phyloP scores from a whole-genome alignment of 352 stramenopile genomes.

The Phytophthora pseudosyringae region DNA sequence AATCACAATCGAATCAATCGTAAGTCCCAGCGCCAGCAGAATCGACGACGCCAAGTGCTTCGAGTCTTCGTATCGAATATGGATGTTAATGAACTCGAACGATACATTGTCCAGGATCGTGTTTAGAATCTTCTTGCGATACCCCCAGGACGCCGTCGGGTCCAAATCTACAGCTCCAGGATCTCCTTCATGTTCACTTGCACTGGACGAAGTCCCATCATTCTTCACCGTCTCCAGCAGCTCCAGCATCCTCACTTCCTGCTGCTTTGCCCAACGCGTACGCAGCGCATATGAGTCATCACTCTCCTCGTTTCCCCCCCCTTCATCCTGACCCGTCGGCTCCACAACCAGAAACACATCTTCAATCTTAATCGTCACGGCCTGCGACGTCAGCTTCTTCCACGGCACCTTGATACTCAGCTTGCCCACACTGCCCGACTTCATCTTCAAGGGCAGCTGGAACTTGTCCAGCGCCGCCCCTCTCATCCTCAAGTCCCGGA shows the following conservation, averaged over 20 bases:
- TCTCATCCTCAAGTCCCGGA: slow-evolving; percentile 78
- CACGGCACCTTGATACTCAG: slow-evolving; percentile 86
- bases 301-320: slow-evolving; percentile 32
- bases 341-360: slow-evolving; percentile 81
- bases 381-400: slow-evolving; percentile 83
- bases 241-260: slow-evolving; percentile 81
- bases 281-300: slow-evolving; percentile 68
- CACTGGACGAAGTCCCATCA: slow-evolving; percentile 34
- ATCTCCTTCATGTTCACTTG: slow-evolving; percentile 24
- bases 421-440: slow-evolving; percentile 66
- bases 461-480: slow-evolving; percentile 78
- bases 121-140: slow-evolving; percentile 83
- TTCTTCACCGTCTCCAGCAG: slow-evolving; percentile 74
- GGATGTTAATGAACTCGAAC: slow-evolving; percentile 84
- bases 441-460: slow-evolving; percentile 79
- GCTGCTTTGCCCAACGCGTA: slow-evolving; percentile 80
- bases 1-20: slow-evolving; percentile 76
- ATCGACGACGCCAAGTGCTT: slow-evolving; percentile 65
- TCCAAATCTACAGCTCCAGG: slow-evolving; percentile 35
- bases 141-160: slow-evolving; percentile 69
- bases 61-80: slow-evolving; percentile 85
- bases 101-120: slow-evolving; percentile 87
- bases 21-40: slow-evolving; percentile 69
- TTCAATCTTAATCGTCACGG: slow-evolving; percentile 79
- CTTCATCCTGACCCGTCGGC: slow-evolving; percentile 65